Evolutionary conservation across 768 basidiomycete genomes (phyloP), one percentile per base, ranked within the genome.

Genomic region (Lactarius vividus): DNA sequence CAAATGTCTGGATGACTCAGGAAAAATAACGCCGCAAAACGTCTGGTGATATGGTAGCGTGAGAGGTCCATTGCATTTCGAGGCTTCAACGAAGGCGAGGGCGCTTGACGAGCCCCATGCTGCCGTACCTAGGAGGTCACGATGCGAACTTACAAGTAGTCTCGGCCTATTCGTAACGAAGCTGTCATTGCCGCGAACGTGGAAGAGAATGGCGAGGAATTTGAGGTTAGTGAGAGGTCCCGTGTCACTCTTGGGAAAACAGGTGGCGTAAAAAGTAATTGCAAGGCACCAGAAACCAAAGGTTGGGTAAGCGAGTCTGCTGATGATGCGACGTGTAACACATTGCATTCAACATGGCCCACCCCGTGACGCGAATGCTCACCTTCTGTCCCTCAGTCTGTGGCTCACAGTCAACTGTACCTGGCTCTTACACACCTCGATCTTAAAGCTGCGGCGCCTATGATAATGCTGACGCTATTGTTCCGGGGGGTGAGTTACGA

Each of bases 301-400:
- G 7, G 29, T 33, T 33, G 54, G 28, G 54, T 29, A 56, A 29
- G 54, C 29, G 26, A 37, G 65, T 66, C 56, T 53, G 56, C 39
- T 66, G 65, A 62, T 62, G 60, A 61, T 66, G 61, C 49, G 61
- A 39, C 39, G 61, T 29, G 61, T 44, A 23, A 44, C 57, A 62
- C 28, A 59, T 39, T 18, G 44, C 13, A 31, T 53, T 23, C 23
- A 20, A 23, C 26, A 56, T 33, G 10, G 18, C 28, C 35, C 55
- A 58, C 46, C 52, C 57, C 61, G 59, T 59, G 61, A 53, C 65
- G 53, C n/a, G 46, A 35, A 33, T n/a, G 29, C 33, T 29, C 54
- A 59, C 52, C 39, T 26, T 52, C 37, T 18, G 28, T 26, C 54
- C 42, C 29, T 59, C 29, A 23, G 52, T n/a, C 18, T 26, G 39